Percentiles rank a stretch among this genome's conserved stretches.
Conservation (phyloP, 768 basidiomycete species). For the Rhizopogon salebrosus region DNA sequence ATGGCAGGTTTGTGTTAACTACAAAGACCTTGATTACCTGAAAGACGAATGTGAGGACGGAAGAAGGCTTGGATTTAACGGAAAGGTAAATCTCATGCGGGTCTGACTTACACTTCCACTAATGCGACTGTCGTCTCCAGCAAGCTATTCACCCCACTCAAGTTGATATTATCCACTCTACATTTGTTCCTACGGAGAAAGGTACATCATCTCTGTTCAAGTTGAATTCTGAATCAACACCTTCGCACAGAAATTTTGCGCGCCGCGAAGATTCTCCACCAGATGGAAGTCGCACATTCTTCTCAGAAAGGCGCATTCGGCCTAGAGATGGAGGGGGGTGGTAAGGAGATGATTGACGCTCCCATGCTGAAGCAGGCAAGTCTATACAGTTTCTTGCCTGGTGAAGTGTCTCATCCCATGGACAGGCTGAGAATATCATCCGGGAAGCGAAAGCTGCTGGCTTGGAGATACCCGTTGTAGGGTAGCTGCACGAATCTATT, state of each 20-base stretch:
- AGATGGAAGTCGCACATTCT: conserved; percentile 55
- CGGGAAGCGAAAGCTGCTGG: conserved; percentile 50
- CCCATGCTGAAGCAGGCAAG: conserved; percentile 83
- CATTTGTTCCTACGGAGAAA: conserved; percentile 69
- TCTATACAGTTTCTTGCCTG: conserved; percentile 1
- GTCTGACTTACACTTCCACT: conserved; percentile 1
- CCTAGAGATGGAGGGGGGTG: conserved; percentile 48
- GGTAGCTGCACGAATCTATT: conserved; percentile 8
- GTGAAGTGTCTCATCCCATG: background rate
- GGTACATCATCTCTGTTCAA: conserved; percentile 35
- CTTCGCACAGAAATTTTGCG: conserved; percentile 59
- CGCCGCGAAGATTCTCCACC: conserved; percentile 65
- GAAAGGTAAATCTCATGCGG: conserved; percentile 51
- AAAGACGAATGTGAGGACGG: conserved; percentile 78
- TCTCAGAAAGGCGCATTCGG: conserved; percentile 65
- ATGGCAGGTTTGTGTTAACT: conserved; percentile 78
- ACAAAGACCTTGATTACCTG: conserved; percentile 65
- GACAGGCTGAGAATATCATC: conserved; percentile 48
- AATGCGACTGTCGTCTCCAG: conserved; percentile 33
- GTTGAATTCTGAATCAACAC: background rate
- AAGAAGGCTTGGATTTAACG: conserved; percentile 79
- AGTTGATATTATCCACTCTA: conserved; percentile 68
- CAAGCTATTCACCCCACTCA: conserved; percentile 95
- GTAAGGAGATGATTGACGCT: conserved; percentile 84
- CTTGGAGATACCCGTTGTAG: conserved; percentile 43